phyloP scores from a whole-genome alignment of 495 filamentous ascomycete species.

The Bacidia rubella region DNA sequence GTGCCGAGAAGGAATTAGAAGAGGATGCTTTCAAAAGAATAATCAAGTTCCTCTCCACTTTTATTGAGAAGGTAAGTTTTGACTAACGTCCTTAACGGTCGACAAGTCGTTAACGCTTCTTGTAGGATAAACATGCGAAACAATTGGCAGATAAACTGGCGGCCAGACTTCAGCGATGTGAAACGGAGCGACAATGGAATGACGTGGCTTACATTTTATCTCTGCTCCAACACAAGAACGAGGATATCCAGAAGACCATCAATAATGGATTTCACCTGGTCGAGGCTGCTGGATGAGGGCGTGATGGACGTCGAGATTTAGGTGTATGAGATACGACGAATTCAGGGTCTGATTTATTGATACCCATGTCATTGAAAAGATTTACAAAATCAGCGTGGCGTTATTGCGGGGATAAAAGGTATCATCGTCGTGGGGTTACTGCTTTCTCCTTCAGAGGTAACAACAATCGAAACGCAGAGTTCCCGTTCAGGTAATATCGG shows the following conservation, averaged over 20 bases:
- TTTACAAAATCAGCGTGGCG: background rate
- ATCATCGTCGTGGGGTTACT: background rate
- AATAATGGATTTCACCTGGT: constrained; percentile 77
- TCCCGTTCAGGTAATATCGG: constrained; percentile 93
- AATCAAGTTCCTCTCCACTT: constrained; percentile 81
- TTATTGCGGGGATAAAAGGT: background rate
- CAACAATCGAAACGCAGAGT: constrained; percentile 80
- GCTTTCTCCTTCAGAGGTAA: constrained; percentile 55
- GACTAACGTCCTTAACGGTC: background rate
- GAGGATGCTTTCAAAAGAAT: constrained; percentile 76
- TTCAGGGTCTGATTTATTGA: no score
- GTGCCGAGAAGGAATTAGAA: constrained; percentile 65
- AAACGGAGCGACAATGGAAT: constrained; percentile 90
- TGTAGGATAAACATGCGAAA: constrained; percentile 91
- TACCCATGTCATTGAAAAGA: background rate
- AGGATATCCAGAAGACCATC: constrained; percentile 81
- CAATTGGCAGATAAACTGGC: constrained; percentile 90
- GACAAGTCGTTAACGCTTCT: background rate
- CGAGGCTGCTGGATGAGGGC: constrained; percentile 42
- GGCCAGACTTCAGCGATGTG: constrained; percentile 70
- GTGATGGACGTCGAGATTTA: no score
- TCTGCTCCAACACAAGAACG: constrained; percentile 89
- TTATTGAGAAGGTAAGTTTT: constrained; percentile 81
- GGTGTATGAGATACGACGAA: no score
- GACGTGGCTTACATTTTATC: constrained; percentile 88